Evolutionary conservation across 169 alveolate species (phyloP).

Genomic region (Cystoisospora suis): DNA sequence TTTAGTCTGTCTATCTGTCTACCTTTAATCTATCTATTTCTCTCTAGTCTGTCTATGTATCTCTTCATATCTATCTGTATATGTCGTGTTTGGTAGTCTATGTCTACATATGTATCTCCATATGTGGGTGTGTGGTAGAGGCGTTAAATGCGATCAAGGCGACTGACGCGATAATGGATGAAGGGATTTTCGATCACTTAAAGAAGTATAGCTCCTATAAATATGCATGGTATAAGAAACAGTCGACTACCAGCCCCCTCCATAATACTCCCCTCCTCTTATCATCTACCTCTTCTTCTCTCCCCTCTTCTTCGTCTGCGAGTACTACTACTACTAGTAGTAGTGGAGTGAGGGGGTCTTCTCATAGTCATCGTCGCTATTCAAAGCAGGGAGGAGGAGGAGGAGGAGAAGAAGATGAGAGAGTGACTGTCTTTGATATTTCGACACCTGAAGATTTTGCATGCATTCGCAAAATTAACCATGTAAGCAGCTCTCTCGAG

Average conservation of each 20-base stretch:
- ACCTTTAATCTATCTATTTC: background rate
- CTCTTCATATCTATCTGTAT: background rate
- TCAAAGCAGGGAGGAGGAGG: too few relatives aligned
- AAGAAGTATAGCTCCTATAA: background rate
- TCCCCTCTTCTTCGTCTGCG: background rate
- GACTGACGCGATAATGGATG: conserved; percentile 37
- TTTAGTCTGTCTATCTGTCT: background rate
- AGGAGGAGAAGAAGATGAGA: too few relatives aligned
- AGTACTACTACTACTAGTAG: too few relatives aligned
- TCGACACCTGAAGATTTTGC: conserved; percentile 8
- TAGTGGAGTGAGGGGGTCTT: too few relatives aligned
- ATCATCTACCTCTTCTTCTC: background rate
- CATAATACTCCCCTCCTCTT: too few relatives aligned
- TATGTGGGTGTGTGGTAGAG: conserved; percentile 8
- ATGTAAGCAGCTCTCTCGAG: background rate
- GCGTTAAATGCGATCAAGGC: conserved; percentile 6
- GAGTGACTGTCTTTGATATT: conserved; percentile 3
- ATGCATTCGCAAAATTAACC: conserved; percentile 17
- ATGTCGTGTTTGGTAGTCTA: background rate
- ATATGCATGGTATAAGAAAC: background rate
- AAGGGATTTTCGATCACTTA: conserved; percentile 24
- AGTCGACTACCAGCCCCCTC: too few relatives aligned
- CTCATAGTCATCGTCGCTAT: too few relatives aligned
- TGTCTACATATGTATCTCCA: background rate
- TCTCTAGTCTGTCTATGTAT: background rate